phyloP scores from a whole-genome alignment of 208 protist species.

The Leptomonas pyrrhocoris region DNA sequence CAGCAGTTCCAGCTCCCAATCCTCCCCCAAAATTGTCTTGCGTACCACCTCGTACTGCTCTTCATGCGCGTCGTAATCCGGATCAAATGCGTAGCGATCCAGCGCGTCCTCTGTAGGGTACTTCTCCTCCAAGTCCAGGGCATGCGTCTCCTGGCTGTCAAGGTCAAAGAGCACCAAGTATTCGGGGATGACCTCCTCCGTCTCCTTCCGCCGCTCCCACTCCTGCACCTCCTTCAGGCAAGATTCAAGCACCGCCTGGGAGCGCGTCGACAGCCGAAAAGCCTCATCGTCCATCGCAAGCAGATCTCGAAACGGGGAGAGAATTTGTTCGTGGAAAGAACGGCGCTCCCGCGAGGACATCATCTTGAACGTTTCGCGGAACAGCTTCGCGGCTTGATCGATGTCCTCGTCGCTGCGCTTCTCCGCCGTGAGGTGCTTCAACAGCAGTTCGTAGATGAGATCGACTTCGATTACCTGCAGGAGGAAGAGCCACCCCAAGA shows the following conservation, averaged over 20 bases:
- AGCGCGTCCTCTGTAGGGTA: slow-evolving; percentile 87
- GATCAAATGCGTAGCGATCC: slow-evolving; percentile 95
- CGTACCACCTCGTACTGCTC: slow-evolving; percentile 92
- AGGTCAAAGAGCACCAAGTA: slow-evolving; percentile 94
- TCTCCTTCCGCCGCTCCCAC: slow-evolving; percentile 88
- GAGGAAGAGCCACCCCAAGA: slow-evolving; percentile 78
- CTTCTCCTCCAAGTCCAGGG: slow-evolving; percentile 92
- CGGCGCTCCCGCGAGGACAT: slow-evolving; percentile 61
- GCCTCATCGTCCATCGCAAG: slow-evolving; percentile 93
- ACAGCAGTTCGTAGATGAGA: slow-evolving; percentile 80
- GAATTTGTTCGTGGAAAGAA: slow-evolving; percentile 74
- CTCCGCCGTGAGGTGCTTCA: slow-evolving; percentile 72
- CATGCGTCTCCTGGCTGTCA: slow-evolving; percentile 95
- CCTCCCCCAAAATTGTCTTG: slow-evolving; percentile 92
- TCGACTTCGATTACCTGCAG: slow-evolving; percentile 78
- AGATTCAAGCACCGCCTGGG: slow-evolving; percentile 97
- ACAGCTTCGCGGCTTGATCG: slow-evolving; percentile 88
- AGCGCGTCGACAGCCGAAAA: slow-evolving; percentile 87
- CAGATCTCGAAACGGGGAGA: slow-evolving; percentile 80
- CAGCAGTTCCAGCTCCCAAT: slow-evolving; percentile 83
- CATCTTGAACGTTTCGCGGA: slow-evolving; percentile 71
- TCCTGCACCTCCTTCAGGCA: slow-evolving; percentile 91
- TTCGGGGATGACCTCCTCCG: slow-evolving; percentile 70
- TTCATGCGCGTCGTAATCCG: slow-evolving; percentile 94
- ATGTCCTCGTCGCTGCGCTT: slow-evolving; percentile 95